Evolutionary conservation across 116 monocot species (phyloP), one percentile per base, ranked within the genome.

Genomic region (Thalassia testudinum): DNA sequence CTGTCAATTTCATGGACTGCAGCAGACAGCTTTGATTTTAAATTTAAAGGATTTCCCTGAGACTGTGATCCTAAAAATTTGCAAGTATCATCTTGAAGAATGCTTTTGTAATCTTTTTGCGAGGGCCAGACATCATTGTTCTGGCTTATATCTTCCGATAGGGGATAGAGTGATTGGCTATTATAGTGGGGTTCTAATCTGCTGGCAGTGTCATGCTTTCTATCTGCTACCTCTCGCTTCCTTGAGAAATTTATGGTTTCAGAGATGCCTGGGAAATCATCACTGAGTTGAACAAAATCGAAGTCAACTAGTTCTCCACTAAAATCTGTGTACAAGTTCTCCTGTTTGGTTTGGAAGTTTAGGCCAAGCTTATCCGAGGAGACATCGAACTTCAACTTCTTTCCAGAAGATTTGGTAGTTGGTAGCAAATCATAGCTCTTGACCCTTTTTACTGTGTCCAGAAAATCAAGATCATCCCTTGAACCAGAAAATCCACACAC

Each of bases 131-230:
- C 53, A 59, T 65, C 62, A 56, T 5, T 62, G 19, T 53, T 70
- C 47, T 48, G 54, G 44, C 71, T 65, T 47, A 86, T 60, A 60
- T 79, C 79, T 55, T 56, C 45, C 50, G 72, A 54, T 29, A 53
- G 56, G 51, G 82, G 67, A 25, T 86, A 79, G 21, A 52, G 58
- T 47, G 49, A 45, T 21, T 69, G 49, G 43, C 58, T 34, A 7
- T 43, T 26, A 54, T 18, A 55, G 22, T 29, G 22, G 37, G 28
- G 37, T 59, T 62, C 63, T 44, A 47, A 56, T 50, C 30, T 73
- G 30, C 56, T 50, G 7, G 50, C 15, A 60, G 6, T 24, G 34
- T 3, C 30, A 34, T 34, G 30, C 3, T 34, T 16, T 13, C 45
- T 13, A 45, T 2, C 4, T 16, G 45, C 15, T 15, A n/a, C 45